Conservation (phyloP, 139 green algal species). For the Closterium sp. region DNA sequence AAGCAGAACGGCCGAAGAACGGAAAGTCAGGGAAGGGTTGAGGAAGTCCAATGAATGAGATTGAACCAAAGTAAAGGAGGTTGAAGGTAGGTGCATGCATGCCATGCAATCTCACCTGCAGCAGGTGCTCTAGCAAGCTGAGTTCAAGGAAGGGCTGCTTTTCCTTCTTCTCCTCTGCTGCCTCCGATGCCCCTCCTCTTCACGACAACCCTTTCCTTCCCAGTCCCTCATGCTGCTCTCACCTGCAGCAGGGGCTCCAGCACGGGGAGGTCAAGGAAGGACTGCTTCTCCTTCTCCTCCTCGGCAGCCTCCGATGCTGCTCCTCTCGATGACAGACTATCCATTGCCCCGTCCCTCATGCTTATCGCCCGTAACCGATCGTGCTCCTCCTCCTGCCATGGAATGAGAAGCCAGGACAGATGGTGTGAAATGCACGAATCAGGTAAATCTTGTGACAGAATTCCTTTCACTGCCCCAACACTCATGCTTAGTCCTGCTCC, state of each 20-base stretch:
- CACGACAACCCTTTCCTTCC: background rate
- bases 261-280: background rate
- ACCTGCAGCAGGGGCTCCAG: background rate
- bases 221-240: background rate
- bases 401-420: too few species aligned
- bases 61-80: too few species aligned
- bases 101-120: too few species aligned
- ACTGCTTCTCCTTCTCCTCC: background rate
- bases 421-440: too few species aligned
- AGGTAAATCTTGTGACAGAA: background rate
- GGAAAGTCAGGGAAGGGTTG: too few species aligned
- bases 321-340: background rate
- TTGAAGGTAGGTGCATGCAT: too few species aligned
- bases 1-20: too few species aligned
- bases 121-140: background rate
- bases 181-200: background rate
- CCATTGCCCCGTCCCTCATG: background rate
- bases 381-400: conserved; percentile 9
- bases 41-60: too few species aligned
- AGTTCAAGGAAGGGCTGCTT: background rate
- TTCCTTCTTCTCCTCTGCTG: background rate
- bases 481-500: background rate
- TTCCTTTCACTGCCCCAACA: background rate
- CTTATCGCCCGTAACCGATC: background rate
- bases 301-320: background rate